Conservation (phyloP, 345 rosid species). For the Citrus reticulata region DNA sequence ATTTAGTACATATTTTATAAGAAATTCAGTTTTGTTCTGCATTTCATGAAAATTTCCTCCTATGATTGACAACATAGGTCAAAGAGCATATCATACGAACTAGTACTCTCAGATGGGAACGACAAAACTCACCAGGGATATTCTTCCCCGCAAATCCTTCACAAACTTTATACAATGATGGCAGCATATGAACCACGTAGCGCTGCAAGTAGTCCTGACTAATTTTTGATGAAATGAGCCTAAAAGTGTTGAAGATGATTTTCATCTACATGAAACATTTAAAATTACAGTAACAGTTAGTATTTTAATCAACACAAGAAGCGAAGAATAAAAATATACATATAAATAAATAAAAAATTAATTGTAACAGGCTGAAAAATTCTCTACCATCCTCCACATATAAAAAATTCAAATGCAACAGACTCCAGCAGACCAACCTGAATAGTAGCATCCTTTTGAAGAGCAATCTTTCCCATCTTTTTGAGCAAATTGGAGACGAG, state of each 20-base stretch:
- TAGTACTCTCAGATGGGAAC: neutral
- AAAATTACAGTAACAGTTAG: slow-evolving; percentile 3
- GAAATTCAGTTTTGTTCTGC: neutral
- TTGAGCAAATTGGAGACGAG: slow-evolving; percentile 60
- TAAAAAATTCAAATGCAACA: neutral
- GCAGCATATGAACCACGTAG: slow-evolving; percentile 55
- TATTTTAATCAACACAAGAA: neutral
- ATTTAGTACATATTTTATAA: neutral
- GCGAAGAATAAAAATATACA: neutral
- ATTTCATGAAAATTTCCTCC: neutral
- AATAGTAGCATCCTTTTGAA: slow-evolving; percentile 55
- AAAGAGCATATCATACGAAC: neutral
- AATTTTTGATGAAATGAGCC: slow-evolving; percentile 39
- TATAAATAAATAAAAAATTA: neutral
- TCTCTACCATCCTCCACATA: neutral
- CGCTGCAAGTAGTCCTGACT: slow-evolving; percentile 39
- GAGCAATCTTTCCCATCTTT: slow-evolving; percentile 73
- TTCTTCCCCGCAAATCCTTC: slow-evolving; percentile 82
- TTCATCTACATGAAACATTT: slow-evolving; percentile 53
- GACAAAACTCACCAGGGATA: slow-evolving; percentile 49
- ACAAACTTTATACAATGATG: slow-evolving; percentile 80
- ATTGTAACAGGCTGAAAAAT: neutral
- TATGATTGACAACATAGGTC: neutral
- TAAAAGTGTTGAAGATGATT: slow-evolving; percentile 55
- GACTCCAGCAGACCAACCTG: slow-evolving; percentile 50